Evolutionary conservation across 352 stramenopile genomes (phyloP), one percentile per base, ranked within the genome.

Genomic region (Porosira glacialis): DNA sequence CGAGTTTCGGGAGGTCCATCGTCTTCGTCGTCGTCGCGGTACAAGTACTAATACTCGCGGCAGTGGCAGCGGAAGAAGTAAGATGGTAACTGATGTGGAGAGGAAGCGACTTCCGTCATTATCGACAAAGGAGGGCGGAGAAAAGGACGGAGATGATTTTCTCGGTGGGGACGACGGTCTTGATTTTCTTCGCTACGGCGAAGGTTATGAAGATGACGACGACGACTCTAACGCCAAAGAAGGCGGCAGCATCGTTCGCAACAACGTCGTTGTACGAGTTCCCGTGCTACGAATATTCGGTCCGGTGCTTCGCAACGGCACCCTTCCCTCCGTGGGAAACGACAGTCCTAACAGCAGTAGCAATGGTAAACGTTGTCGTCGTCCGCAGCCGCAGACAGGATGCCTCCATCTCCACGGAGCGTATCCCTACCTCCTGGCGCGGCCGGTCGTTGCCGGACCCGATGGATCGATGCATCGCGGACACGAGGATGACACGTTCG

Each of bases 321-420:
- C 47, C 27, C 30, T 35, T 28, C 15, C 27, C 28, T 26, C 44
- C 4, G 41, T n/a, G 22, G 10, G 28, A 55, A 24, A 24, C 28
- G 43, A 35, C 33, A 6, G 39, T 58, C 11, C 62, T 64, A 49
- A n/a, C n/a, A n/a, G n/a, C n/a, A n/a, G n/a, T n/a, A n/a, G n/a
- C n/a, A n/a, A n/a, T n/a, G n/a, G n/a, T n/a, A n/a, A n/a, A n/a
- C n/a, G n/a, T n/a, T n/a, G n/a, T n/a, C n/a, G n/a, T n/a, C n/a
- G n/a, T n/a, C n/a, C n/a, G n/a, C 82, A 85, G 35, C 56, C 70
- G 1, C 86, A 90, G 62, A 86, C 81, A 17, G 80, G 80, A 47
- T 92, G 86, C 68, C 59, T 92, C 0, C 75, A 90, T 39, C 79
- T 92, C 43, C 86, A 92, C 49, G 75, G 78, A 41, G 86, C 86